Evolutionary conservation across 352 stramenopile genomes (phyloP).

Genomic region (Phytopythium cucurbitacearum): DNA sequence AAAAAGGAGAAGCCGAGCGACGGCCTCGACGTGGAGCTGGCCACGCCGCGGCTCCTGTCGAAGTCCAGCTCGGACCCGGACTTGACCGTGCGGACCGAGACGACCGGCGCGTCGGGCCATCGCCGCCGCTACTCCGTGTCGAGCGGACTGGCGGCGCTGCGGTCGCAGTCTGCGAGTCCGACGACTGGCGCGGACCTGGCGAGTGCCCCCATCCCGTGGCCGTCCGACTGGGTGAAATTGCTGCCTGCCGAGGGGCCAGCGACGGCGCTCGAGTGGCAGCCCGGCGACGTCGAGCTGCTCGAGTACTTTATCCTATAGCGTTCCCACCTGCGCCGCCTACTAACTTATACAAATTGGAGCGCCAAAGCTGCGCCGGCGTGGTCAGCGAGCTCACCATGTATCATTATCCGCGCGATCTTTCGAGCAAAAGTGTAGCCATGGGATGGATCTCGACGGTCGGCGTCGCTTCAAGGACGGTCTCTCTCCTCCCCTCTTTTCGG

Average conservation of each 20-base stretch:
- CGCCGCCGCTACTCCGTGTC: background rate
- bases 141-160: constrained; percentile 5
- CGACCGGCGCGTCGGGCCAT: background rate
- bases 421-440: too few relatives aligned
- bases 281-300: constrained; percentile 57
- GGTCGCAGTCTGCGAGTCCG: constrained; percentile 17
- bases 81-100: too few relatives aligned
- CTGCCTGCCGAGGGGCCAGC: constrained; percentile 10
- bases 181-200: constrained; percentile 20
- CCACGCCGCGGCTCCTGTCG: background rate
- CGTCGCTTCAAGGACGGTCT: too few relatives aligned
- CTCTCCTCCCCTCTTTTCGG: too few relatives aligned
- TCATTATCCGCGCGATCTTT: too few relatives aligned
- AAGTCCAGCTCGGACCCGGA: background rate
- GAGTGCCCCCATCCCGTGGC: constrained; percentile 10
- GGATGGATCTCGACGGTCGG: too few relatives aligned
- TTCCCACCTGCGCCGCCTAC: too few relatives aligned
- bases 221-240: constrained; percentile 3
- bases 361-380: too few relatives aligned
- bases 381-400: too few relatives aligned
- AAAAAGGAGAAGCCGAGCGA: background rate
- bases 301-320: constrained; percentile 68
- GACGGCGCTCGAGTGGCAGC: constrained; percentile 22
- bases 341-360: too few relatives aligned
- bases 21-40: constrained; percentile 5